These are phyloP conservation scores for Rhazya stricta DNA, from an alignment of 257 asterid genomes.

Conservation along the genomic window DNA sequence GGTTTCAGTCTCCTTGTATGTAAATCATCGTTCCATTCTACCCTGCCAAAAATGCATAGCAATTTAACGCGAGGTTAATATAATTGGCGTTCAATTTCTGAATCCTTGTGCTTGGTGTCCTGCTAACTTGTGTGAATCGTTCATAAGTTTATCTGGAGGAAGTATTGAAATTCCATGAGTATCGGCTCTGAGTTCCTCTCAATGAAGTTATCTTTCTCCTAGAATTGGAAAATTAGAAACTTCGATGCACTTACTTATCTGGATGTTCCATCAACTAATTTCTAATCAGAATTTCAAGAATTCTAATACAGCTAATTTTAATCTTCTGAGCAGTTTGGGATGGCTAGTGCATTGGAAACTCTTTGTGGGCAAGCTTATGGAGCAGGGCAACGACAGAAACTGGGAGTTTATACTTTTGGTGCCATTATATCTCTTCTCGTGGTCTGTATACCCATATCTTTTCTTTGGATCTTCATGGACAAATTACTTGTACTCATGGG, in stretches of 20 bases:
- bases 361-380: slow-evolving; percentile 62
- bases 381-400: slow-evolving; percentile 38
- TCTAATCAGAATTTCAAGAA: not conserved
- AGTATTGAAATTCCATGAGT: not conserved
- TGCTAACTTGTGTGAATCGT: not conserved
- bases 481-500: slow-evolving; percentile 34
- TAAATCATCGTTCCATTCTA: no score
- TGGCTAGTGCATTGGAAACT: slow-evolving; percentile 60
- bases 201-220: not conserved
- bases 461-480: slow-evolving; percentile 37
- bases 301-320: not conserved
- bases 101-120: not conserved
- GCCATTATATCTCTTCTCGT: slow-evolving; percentile 32
- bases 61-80: not conserved
- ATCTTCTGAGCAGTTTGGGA: slow-evolving; percentile 38
- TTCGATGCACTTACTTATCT: not conserved
- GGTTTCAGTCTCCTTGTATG: slow-evolving; percentile 41
- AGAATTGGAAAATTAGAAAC: not conserved
- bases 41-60: not conserved
- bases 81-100: not conserved
- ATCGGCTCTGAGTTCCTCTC: not conserved
- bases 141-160: not conserved
- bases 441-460: slow-evolving; percentile 40
- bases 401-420: slow-evolving; percentile 39
- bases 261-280: not conserved